Evolutionary conservation across 2,329 filamentous ascomycete species (phyloP).

Genomic region (Beauveria sp.): DNA sequence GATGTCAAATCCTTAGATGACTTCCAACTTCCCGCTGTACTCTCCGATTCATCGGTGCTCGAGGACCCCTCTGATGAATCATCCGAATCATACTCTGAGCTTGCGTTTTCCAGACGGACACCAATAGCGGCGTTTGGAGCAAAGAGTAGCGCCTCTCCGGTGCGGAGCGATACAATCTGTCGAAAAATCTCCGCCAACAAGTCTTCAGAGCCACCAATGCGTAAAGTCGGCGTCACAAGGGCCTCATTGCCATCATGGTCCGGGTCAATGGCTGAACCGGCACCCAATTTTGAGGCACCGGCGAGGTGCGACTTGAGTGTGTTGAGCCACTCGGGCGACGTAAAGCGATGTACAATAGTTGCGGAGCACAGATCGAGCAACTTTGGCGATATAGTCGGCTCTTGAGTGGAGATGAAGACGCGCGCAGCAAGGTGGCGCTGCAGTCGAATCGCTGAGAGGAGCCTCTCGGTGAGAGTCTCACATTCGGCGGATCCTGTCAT

Average conservation of each 20-base stretch:
- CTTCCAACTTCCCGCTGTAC: not conserved
- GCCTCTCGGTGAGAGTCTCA: conserved; percentile 46
- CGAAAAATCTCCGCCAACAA: conserved; percentile 27
- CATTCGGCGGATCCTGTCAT: conserved; percentile 50
- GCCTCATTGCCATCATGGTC: not conserved
- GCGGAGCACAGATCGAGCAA: conserved; percentile 62
- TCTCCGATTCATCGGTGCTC: not conserved
- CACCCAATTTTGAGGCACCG: conserved; percentile 8
- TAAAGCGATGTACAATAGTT: conserved; percentile 63
- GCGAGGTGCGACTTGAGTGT: conserved; percentile 35
- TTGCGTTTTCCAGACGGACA: conserved; percentile 15
- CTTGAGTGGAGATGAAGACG: conserved; percentile 64
- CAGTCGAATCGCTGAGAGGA: conserved; percentile 55
- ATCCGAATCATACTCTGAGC: not conserved
- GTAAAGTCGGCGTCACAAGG: not conserved
- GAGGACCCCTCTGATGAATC: not conserved
- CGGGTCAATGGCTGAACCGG: not conserved
- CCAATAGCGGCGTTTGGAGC: conserved; percentile 34
- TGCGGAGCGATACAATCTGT: conserved; percentile 33
- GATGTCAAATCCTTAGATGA: not conserved
- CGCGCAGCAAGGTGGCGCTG: conserved; percentile 61
- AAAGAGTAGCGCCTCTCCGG: conserved; percentile 41
- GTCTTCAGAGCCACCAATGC: not conserved
- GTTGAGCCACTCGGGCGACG: conserved; percentile 51
- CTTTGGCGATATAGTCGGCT: conserved; percentile 58